Evolutionary conservation across 2,329 filamentous ascomycete species (phyloP).

Genomic region (Trichoderma afroharzianum): DNA sequence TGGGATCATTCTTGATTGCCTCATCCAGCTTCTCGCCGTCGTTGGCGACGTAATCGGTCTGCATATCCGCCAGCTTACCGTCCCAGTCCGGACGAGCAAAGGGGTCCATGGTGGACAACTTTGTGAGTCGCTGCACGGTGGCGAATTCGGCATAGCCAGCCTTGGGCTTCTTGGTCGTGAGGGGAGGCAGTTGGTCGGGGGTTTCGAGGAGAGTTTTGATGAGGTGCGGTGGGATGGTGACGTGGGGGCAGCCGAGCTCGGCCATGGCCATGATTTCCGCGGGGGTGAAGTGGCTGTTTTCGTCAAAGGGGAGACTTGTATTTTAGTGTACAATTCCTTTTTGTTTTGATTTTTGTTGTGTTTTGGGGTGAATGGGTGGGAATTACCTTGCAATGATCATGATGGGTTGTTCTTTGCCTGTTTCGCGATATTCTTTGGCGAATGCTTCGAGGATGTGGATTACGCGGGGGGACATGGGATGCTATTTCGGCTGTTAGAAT

Average conservation of each 20-base stretch:
- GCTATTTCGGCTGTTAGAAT: neutral
- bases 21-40: constrained; percentile 30
- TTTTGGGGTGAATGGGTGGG: neutral
- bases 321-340: neutral
- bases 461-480: constrained; percentile 22
- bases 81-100: constrained; percentile 35
- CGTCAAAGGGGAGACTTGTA: neutral
- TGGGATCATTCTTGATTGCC: constrained; percentile 35
- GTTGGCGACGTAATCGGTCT: constrained; percentile 43
- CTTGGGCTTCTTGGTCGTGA: constrained; percentile 9
- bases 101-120: constrained; percentile 37
- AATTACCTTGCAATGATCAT: constrained; percentile 22
- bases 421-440: constrained; percentile 16
- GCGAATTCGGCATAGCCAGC: constrained; percentile 18
- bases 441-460: constrained; percentile 21
- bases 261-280: constrained; percentile 22
- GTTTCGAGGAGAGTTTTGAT: constrained; percentile 19
- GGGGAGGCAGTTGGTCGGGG: constrained; percentile 13
- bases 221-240: constrained; percentile 20
- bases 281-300: constrained; percentile 19
- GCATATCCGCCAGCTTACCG: constrained; percentile 35
- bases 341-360: neutral
- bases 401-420: constrained; percentile 22
- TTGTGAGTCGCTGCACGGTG: constrained; percentile 31
- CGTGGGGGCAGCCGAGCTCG: constrained; percentile 22